A percentile compares a stretch with the other conserved stretches of the same genome.
phyloP scores from a whole-genome alignment of 345 rosid species.

The Rhizophora mangle region DNA sequence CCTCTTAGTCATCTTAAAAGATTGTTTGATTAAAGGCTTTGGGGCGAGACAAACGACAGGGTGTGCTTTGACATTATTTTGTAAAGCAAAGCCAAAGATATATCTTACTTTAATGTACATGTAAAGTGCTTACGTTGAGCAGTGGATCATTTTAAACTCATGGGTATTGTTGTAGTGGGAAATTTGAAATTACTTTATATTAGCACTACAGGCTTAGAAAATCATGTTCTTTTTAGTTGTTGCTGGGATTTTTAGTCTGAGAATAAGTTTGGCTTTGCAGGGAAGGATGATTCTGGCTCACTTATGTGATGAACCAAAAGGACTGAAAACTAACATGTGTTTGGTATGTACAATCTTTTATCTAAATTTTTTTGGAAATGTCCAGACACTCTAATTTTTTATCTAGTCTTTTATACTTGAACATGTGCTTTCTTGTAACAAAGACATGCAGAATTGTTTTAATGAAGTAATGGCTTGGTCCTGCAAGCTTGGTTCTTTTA shows the following conservation, averaged over 20 bases:
- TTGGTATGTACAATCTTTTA: conserved; percentile 52
- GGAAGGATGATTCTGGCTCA: conserved; percentile 99
- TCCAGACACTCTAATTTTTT: not conserved
- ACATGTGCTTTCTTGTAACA: not conserved
- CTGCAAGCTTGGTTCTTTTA: not conserved
- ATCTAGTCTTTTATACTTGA: not conserved
- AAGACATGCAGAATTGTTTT: not conserved
- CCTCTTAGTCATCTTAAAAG: too few relatives aligned
- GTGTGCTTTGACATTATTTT: too few relatives aligned
- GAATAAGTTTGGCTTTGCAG: conserved; percentile 42
- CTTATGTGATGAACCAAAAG: conserved; percentile 97
- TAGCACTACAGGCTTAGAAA: too few relatives aligned
- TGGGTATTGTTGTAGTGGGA: too few relatives aligned
- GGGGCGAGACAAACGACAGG: too few relatives aligned
- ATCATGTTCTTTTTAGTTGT: not conserved
- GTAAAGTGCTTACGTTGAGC: too few relatives aligned
- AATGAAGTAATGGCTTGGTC: not conserved
- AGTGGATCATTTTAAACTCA: too few relatives aligned
- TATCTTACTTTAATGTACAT: too few relatives aligned
- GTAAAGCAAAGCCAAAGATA: too few relatives aligned
- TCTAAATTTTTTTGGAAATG: not conserved
- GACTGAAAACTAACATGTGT: conserved; percentile 98
- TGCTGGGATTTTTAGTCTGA: conserved; percentile 16
- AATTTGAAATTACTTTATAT: too few relatives aligned
- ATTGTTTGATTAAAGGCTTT: too few relatives aligned